Base-by-base conservation (phyloP, 805 yeast species). In the Starmerella stigmatis region DNA sequence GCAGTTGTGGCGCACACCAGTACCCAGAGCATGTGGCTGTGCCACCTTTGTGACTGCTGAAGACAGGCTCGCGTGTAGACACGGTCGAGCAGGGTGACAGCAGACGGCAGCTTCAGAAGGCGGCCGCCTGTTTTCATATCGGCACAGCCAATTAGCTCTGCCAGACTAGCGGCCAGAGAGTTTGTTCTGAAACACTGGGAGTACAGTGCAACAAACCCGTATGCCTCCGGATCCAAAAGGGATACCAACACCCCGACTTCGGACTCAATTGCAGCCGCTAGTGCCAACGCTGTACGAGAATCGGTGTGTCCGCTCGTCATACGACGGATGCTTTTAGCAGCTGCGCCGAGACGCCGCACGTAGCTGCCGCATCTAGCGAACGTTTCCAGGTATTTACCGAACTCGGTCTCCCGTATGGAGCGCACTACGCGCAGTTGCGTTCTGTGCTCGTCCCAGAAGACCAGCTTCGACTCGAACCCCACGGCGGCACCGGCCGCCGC, bases 71-170 rank as follows among this genome's bases (percentile, higher is more conserved):
- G 34, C 7, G 6, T 13, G 21, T 44, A 54, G 2, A 45, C 48
- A 10, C 49, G 22, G 16, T 51, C 45, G 7, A 54, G 47, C 1
- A 54, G 32, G 2, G 29, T 45, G 3, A 32, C 30, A 0, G 54
- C 44, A 1, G 38, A 0, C 2, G 58, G 58, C 5, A 52, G 22
- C 1, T 36, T n/a, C 1, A 23, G 15, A 6, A 54, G 40, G 3
- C 26, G 17, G 11, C 53, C 51, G 6, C 37, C 29, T 2, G 4
- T 6, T 1, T 13, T 10, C 16, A 50, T 39, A 22, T 51, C 41
- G 2, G 42, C 43, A 29, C 58, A 54, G 13, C 56, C 58, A 5
- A 54, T 19, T 4, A 54, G 45, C 20, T 42, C 30, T 15, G 55
- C 52, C 13, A 54, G 41, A 1, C 12, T 21, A 5, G 40, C 17